Evolutionary conservation across 306 rosid species (phyloP), one percentile per base, ranked within the genome.

Genomic region (Boehmeria nivea): DNA sequence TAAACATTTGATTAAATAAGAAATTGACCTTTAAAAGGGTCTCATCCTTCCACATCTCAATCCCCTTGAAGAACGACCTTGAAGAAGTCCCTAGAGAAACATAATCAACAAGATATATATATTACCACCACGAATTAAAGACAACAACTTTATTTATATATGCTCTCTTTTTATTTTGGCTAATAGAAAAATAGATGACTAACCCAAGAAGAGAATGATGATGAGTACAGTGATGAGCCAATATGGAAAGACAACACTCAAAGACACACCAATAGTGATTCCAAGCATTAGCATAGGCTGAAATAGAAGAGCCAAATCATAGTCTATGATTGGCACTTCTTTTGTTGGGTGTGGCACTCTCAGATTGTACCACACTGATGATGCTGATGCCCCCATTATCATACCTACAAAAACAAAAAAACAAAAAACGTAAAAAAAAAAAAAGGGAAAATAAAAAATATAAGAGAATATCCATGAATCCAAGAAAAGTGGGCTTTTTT

Each of bases 241-340:
- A 52, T 72, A 90, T n/a, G 97, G 97, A 59, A 90, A 90, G 11
- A 90, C 91, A 37, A 90, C 97, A 48, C 95, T 86, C 10, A 86
- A 89, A 54, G 91, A 8, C 39, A 86, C 97, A 36, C 95, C 97
- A 44, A 90, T 18, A 56, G 91, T 90, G 76, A 90, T 84, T 8
- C 94, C 95, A 61, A 90, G 95, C 97, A 86, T 84, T 47, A 82
- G 84, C 97, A 90, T 80, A 21, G 97, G 97, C 61, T 86, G 95
- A 39, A 90, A 90, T 23, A 90, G 75, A 60, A 90, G 90, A 0
- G 97, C 95, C 16, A 90, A 49, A 70, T 90, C 91, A 45, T 90
- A 87, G 67, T 90, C 97, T 47, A 86, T 57, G 26, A 86, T 86
- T 2, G 97, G 95, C 42, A 80, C 97, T 46, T 82, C 79, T 53